Base-by-base conservation (phyloP, 306 rosid genomes). In the Fragaria iinumae region DNA sequence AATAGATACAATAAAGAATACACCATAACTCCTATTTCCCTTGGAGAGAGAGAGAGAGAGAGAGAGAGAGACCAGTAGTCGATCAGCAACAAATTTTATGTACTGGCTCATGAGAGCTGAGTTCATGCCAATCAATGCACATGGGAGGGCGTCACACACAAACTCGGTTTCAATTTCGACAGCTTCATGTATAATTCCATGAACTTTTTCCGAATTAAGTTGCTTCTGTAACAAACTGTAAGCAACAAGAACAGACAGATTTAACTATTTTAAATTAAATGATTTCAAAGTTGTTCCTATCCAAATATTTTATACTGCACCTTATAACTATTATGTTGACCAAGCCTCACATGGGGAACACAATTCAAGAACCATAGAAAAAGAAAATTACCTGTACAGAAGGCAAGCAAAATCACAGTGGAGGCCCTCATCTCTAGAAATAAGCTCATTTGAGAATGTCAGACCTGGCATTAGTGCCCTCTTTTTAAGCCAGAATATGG, bases 361-460 rank as follows among this genome's bases (percentile, higher is more conserved):
- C n/a, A 64, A 50, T 17, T 69, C 25, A 13, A 52, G 69, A 52
- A 76, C 23, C 41, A 17, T 34, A 60, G 14, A 21, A 18, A 59
- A 2, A 45, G 23, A 53, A 53, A 50, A 21, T 47, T 71, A 93
- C 98, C 97, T 90, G 79, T 93, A 91, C 45, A 93, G 81, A 85
- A 93, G 93, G 79, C 98, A 93, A 86, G 98, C 98, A 84, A 91
- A 91, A 80, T 90, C 97, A 80, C 98, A 93, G 77, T 91, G 98
- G 81, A 93, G 98, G 62, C 98, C 97, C 85, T 93, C 98, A 49
- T 93, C 98, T 82, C 98, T 91, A 72, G 98, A 93, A 75, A 93
- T 91, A 62, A 91, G 90, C 80, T 93, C 98, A 79, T 93, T 93
- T 73, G 97, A 91, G 85, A 91, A 93, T 70, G 97, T 88, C 84